These are phyloP conservation scores for Kwoniella shivajii DNA, from an alignment of 1,284 basidiomycete genomes.

Conservation along the genomic window DNA sequence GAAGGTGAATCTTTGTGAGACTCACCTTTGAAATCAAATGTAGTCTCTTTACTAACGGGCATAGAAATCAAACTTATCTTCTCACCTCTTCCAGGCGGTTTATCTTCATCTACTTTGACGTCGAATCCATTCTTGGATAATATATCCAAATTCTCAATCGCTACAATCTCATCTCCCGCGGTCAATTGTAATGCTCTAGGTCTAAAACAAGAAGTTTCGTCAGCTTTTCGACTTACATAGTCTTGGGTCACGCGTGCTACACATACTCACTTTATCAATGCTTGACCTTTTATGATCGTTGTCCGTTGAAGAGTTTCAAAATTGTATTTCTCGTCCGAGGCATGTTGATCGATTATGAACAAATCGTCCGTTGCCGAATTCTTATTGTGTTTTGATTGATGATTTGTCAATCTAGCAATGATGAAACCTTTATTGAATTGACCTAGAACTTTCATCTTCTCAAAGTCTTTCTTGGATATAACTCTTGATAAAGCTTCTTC, in stretches of 20 bases:
- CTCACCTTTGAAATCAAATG: constrained; percentile 71
- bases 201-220: constrained; percentile 55
- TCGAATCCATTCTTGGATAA: constrained; percentile 89
- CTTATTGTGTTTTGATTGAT: not conserved
- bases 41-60: constrained; percentile 86
- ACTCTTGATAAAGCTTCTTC: constrained; percentile 77
- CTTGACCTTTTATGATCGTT: constrained; percentile 84
- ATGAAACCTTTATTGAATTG: constrained; percentile 99
- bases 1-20: not conserved
- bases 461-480: constrained; percentile 87
- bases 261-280: constrained; percentile 67
- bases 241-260: not conserved
- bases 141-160: constrained; percentile 80
- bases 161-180: constrained; percentile 85
- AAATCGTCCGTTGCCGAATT: constrained; percentile 67
- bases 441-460: constrained; percentile 78
- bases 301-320: constrained; percentile 90
- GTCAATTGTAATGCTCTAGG: constrained; percentile 79
- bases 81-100: constrained; percentile 57
- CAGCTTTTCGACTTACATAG: not conserved
- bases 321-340: constrained; percentile 93
- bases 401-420: constrained; percentile 65
- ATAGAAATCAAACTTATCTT: constrained; percentile 75
- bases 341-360: constrained; percentile 75
- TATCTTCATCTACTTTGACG: constrained; percentile 61